Base-by-base conservation (phyloP, 2,329 filamentous ascomycete genomes). In the Aspergillus neoniger region DNA sequence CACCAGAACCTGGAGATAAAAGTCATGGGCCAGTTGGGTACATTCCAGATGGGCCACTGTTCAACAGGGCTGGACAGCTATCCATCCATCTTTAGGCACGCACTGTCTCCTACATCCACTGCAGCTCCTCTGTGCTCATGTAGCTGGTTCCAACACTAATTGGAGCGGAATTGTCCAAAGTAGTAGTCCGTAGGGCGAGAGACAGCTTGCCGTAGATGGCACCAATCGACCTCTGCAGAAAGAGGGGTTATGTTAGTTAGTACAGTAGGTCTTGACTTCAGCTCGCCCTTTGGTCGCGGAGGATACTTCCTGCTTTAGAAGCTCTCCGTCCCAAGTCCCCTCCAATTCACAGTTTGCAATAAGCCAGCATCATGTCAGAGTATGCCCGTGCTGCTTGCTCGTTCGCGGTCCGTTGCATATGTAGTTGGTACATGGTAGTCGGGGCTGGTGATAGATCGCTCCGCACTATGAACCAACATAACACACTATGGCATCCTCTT, bases 21-120 rank as follows among this genome's bases (percentile, higher is more conserved):
- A 36, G 23, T 17, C 50, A 51, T 55, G 17, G 39, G 47, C 49
- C 25, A 32, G 12, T 36, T 28, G 43, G 32, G 36, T 55, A 48
- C 55, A 44, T 52, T 50, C 30, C 32, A 17, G 39, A 30, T 41
- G 30, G 48, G 28, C 55, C 58, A 52, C 57, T 60, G 8, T 19
- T 15, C 8, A 38, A 43, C 23, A 44, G 25, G 8, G n/a, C 47
- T 50, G 25, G 47, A 30, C 47, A 36, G 32, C 32, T 36, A 14
- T 36, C 32, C 32, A 6, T 36, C 32, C 32, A 36, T 36, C 21
- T 28, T 8, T 23, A 28, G 23, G 44, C 23, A 49, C 14, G 5
- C 12, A 9, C 23, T n/a, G 15, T 21, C 12, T 25, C 21, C 47
- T 50, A 50, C 47, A 30, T 30, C 47, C 47, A 30, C 47, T 12